Evolutionary conservation across 2,329 filamentous ascomycete species (phyloP).

Genomic region (Sporothrix curviconia): DNA sequence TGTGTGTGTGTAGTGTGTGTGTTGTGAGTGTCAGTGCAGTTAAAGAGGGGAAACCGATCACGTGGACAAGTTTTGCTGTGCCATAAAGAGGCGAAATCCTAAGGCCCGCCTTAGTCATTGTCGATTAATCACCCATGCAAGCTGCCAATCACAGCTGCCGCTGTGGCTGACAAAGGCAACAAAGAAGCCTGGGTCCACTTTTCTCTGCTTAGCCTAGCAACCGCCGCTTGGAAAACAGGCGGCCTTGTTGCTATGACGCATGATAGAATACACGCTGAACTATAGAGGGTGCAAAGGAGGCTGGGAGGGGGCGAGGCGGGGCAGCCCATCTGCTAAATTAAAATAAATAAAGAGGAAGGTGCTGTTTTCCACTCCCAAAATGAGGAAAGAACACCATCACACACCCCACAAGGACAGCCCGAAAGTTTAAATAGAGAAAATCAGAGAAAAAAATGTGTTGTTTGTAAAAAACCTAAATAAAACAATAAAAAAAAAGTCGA

Average conservation of each 20-base stretch:
- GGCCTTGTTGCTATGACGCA: slow-evolving; percentile 14
- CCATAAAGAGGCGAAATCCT: no score
- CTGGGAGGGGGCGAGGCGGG: not conserved
- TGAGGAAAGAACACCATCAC: not conserved
- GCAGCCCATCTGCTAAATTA: slow-evolving; percentile 9
- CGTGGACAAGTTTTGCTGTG: no score
- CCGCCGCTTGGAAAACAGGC: not conserved
- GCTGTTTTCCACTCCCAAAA: not conserved
- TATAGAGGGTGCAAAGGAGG: not conserved
- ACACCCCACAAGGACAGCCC: not conserved
- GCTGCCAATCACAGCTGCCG: not conserved
- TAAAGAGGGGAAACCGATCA: no score
- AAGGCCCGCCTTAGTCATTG: no score
- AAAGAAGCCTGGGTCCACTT: not conserved
- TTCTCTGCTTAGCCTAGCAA: slow-evolving; percentile 5
- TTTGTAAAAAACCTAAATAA: slow-evolving; percentile 9
- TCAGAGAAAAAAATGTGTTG: not conserved
- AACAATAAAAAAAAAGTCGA: slow-evolving; percentile 6
- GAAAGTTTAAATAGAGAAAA: not conserved
- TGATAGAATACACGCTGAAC: not conserved
- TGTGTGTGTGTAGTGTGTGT: no score
- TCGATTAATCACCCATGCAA: not conserved
- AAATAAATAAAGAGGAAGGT: slow-evolving; percentile 8
- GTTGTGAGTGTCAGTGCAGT: no score
- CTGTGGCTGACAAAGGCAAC: not conserved